Base-by-base conservation (phyloP, 345 rosid species). In the Eucalyptus pauciflora region DNA sequence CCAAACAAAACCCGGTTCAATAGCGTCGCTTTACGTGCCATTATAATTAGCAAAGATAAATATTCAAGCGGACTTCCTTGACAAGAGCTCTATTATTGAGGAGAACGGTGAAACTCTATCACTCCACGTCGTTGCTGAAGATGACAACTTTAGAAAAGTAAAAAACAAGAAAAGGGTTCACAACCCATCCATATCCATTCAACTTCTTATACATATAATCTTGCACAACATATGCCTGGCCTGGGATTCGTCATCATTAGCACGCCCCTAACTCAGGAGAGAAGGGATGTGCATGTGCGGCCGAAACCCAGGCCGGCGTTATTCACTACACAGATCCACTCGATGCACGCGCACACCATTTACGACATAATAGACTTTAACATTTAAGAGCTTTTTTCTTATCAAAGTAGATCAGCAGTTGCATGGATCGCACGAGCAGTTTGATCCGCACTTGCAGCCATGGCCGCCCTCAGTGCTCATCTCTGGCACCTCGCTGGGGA, bases 341-440 rank as follows among this genome's bases (percentile, higher is more conserved):
- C 29, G 29, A 41, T 76, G 5, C 81, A 31, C 79, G 43, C 79
- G 43, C 79, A 16, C 16, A 52, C 58, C 58, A 8, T 52, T 71
- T 37, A 76, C 29, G 29, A 41, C 27, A 43, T 12, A 41, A 41
- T 76, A 76, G 48, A 11, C 85, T 76, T 10, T 13, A 41, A 76
- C 48, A 76, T 41, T 20, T 10, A 20, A 41, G 9, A 22, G 85
- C 85, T 20, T 76, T 15, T 17, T 76, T 3, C 48, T 41, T 76
- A 18, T 76, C 5, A 4, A 10, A 76, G 85, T 20, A 45, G 85
- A 50, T 86, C 52, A 86, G 49, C 92, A 93, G 17, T 14, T 92
- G 92, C 94, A 93, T 6, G 94, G 93, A 60, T 93, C 79, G 87
- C 94, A 93, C 33, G 79, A 49, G 90, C 94, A 92, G 88, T 86